Evolutionary conservation across 768 basidiomycete species (phyloP), one percentile per base, ranked within the genome.

Genomic region (Macrocybe gigantea): DNA sequence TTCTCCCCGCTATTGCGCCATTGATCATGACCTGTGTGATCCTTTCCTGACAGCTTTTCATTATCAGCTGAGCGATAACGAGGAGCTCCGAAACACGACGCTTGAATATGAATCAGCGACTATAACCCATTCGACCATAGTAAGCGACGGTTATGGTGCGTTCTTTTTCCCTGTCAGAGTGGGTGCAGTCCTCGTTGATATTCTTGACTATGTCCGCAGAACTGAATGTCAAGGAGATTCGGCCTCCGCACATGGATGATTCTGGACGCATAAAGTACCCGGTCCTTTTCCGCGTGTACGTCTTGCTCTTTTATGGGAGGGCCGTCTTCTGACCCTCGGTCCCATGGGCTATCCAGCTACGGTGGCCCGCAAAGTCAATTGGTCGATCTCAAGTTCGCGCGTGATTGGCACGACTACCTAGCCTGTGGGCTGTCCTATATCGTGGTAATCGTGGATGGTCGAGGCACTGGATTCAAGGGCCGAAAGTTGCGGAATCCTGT

Each of bases 181-280:
- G 22, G 41, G 14, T 40, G 41, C 7, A 38, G 29, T 4, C 50
- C 48, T 41, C 31, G 45, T 40, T 41, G 43, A 39, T 41, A 47
- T 55, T 53, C 53, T 53, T 63, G 50, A 58, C 48, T 44, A 47
- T 51, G 42, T 34, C 30, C 14, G 31, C 56, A 93, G 92, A 91
- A 58, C 70, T 97, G 47, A 96, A 96, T 63, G 88, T 89, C 47
- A 77, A 88, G 59, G 94, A 97, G 68, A 78, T 95, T 55, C 80
- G 91, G 11, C 96, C 96, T 12, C 92, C 93, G 4, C 75, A 79
- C 49, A 88, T 98, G 83, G 96, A 99, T 56, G 84, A 88, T 57
- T 86, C 91, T 14, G 96, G 96, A n/a, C 82, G 89, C 38, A 91
- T 87, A 7, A 93, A 95, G 63, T 98, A 99, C 60, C 90, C 96